A percentile compares a stretch with the other conserved stretches of the same genome.
These are phyloP conservation scores for Ganoderma sp. DNA, from an alignment of 1,284 basidiomycete genomes.

Conservation along the genomic window DNA sequence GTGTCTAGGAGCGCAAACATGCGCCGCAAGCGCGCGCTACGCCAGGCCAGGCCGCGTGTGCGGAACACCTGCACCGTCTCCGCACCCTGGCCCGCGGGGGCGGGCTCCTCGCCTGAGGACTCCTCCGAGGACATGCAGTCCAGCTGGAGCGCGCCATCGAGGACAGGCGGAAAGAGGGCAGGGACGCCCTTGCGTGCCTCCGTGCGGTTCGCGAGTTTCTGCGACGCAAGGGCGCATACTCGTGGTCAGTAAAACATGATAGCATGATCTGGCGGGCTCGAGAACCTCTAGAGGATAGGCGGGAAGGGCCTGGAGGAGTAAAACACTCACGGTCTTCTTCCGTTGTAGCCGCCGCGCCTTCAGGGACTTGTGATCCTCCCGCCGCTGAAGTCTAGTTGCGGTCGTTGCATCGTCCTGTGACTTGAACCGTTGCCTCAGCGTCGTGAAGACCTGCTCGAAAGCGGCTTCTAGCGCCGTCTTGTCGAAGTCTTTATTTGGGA, in stretches of 20 bases:
- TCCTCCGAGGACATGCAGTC: conserved; percentile 84
- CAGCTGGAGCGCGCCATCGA: conserved; percentile 69
- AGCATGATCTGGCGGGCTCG: not conserved
- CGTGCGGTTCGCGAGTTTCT: conserved; percentile 72
- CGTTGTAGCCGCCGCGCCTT: conserved; percentile 62
- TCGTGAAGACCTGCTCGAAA: conserved; percentile 75
- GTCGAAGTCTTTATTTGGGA: conserved; percentile 67
- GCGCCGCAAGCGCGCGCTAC: conserved; percentile 61
- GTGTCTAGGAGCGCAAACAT: conserved; percentile 66
- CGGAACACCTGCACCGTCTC: conserved; percentile 46
- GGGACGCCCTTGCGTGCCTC: conserved; percentile 58
- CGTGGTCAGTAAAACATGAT: not conserved
- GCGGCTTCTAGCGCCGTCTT: conserved; percentile 63
- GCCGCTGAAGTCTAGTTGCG: conserved; percentile 51
- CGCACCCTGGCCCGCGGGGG: conserved; percentile 46
- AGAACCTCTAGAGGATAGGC: conserved; percentile 1
- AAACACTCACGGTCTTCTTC: conserved; percentile 60
- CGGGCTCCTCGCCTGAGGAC: conserved; percentile 59
- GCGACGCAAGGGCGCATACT: not conserved
- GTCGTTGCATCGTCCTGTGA: conserved; percentile 56
- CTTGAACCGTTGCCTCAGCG: conserved; percentile 68
- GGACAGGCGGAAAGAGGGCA: conserved; percentile 61
- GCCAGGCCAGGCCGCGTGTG: conserved; percentile 64
- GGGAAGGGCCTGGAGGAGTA: conserved; percentile 12
- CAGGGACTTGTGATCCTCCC: conserved; percentile 64